Evolutionary conservation across 371 early-diverging fungal species (phyloP).

Genomic region (Amoeboaphelidium protococcarum): DNA sequence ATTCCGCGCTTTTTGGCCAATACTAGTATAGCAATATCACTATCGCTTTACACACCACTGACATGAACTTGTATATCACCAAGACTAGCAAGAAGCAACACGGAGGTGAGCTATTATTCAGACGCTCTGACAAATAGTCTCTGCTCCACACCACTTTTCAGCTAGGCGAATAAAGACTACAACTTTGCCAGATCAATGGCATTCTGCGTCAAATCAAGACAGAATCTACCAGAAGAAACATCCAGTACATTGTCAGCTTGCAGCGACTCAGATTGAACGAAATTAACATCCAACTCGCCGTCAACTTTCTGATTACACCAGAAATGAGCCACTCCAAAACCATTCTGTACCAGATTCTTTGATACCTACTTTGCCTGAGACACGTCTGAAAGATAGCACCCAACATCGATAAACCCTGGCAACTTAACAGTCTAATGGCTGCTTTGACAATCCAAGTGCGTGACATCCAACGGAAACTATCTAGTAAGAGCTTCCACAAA

Average conservation of each 20-base stretch:
- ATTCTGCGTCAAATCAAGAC: constrained; percentile 20
- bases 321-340: not conserved
- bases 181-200: constrained; percentile 37
- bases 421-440: not conserved
- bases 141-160: too few species aligned
- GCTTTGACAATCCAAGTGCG: not conserved
- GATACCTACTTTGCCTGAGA: not conserved
- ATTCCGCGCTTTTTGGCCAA: constrained; percentile 68
- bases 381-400: not conserved
- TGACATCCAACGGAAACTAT: not conserved
- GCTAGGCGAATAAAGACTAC: constrained; percentile 37
- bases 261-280: too few species aligned
- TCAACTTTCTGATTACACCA: too few species aligned
- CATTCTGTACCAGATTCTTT: not conserved
- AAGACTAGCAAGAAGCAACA: constrained; percentile 53
- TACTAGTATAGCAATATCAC: constrained; percentile 52
- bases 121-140: constrained; percentile 52
- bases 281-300: constrained; percentile 21
- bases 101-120: constrained; percentile 60
- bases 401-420: not conserved
- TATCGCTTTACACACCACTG: constrained; percentile 40
- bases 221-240: constrained; percentile 16
- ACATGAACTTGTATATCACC: constrained; percentile 59
- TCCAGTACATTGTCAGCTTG: too few species aligned
- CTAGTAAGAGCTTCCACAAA: constrained; percentile 39